These are phyloP conservation scores for Wickerhamomyces pijperi DNA, from an alignment of 805 yeast genomes.

Conservation along the genomic window DNA sequence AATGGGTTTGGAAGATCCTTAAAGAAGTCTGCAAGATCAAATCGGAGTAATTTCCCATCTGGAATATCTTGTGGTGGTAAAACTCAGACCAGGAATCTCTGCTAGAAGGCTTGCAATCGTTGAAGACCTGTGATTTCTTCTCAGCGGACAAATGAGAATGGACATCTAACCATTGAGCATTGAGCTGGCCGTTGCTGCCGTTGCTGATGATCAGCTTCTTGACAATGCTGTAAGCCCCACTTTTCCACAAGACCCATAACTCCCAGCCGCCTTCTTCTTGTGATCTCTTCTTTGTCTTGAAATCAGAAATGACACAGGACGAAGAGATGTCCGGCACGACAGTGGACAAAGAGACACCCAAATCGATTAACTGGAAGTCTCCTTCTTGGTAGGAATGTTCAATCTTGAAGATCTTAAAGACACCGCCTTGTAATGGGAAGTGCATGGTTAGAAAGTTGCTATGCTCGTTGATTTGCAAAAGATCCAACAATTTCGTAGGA, in stretches of 20 bases:
- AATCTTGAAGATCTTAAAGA: slow-evolving; percentile 28
- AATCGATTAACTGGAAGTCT: slow-evolving; percentile 15
- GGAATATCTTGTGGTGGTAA: slow-evolving; percentile 35
- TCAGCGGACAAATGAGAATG: not conserved
- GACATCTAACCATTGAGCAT: slow-evolving; percentile 15
- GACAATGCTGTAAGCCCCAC: slow-evolving; percentile 43
- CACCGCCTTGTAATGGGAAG: slow-evolving; percentile 32
- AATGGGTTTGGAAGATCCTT: slow-evolving; percentile 37
- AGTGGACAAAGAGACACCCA: slow-evolving; percentile 9
- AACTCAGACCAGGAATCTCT: slow-evolving; percentile 26
- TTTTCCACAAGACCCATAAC: slow-evolving; percentile 47
- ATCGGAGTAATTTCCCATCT: slow-evolving; percentile 36
- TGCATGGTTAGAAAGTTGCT: slow-evolving; percentile 22
- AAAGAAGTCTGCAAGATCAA: slow-evolving; percentile 41
- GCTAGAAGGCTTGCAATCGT: slow-evolving; percentile 13
- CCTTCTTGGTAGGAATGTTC: slow-evolving; percentile 2
- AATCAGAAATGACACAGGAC: slow-evolving; percentile 40
- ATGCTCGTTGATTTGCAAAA: slow-evolving; percentile 3
- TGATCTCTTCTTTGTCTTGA: slow-evolving; percentile 18
- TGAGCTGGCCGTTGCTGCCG: too few relatives aligned
- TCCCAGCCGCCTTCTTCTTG: slow-evolving; percentile 19
- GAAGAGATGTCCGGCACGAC: slow-evolving; percentile 19
- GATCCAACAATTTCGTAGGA: slow-evolving; percentile 20
- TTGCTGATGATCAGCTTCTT: slow-evolving; percentile 22
- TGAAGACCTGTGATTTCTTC: not conserved